Percentiles rank a stretch among this genome's conserved stretches.
Conservation (phyloP, 1,284 basidiomycete genomes). For the Ceratobasidium sp. region DNA sequence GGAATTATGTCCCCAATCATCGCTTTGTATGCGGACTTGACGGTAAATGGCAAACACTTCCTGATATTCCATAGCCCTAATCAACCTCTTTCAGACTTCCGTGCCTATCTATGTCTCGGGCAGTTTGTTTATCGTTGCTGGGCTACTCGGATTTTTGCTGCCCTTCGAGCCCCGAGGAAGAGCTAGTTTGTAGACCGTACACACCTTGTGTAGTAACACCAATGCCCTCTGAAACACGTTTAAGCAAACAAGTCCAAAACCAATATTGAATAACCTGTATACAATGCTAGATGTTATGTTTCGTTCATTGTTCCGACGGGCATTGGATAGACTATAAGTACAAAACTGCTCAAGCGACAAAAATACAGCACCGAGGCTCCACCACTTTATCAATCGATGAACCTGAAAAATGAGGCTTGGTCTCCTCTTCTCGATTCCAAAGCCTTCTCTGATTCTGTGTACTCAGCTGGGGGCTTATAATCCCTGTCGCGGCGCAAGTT, state of each 20-base stretch:
- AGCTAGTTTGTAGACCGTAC: conserved; percentile 65
- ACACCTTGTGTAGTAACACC: no score
- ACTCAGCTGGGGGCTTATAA: conserved; percentile 29
- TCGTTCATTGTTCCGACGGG: no score
- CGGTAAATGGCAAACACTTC: conserved; percentile 43
- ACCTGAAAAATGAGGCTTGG: conserved; percentile 35
- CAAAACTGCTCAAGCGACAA: no score
- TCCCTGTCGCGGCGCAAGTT: conserved; percentile 12
- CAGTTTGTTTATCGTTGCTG: conserved; percentile 72
- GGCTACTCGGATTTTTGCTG: conserved; percentile 71
- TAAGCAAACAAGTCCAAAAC: no score
- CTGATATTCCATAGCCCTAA: background rate
- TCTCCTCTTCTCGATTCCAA: conserved; percentile 22
- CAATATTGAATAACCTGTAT: no score
- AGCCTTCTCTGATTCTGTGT: conserved; percentile 30
- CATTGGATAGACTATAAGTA: no score
- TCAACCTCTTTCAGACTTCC: conserved; percentile 59
- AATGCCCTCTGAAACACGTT: no score
- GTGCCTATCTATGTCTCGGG: conserved; percentile 81
- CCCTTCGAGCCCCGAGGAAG: conserved; percentile 80
- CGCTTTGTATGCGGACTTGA: conserved; percentile 72
- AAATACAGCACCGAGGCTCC: no score
- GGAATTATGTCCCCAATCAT: conserved; percentile 78
- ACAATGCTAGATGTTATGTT: no score
- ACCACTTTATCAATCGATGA: conserved; percentile 19